A percentile compares a stretch with the other conserved stretches of the same genome.
phyloP scores from a whole-genome alignment of 441 rosid species.

The Breynia disticha region DNA sequence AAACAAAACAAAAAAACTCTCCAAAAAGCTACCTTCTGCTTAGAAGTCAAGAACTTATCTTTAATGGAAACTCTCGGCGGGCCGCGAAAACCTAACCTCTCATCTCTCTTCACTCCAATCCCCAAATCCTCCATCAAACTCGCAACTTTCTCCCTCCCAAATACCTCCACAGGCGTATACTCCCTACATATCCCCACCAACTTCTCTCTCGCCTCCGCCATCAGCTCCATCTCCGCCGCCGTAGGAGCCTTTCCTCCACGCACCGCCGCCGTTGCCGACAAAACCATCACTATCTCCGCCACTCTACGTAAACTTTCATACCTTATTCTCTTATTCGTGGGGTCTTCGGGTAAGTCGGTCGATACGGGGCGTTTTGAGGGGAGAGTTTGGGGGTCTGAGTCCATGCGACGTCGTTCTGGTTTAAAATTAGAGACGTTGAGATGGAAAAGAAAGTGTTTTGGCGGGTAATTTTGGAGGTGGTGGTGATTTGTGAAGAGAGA shows the following conservation, averaged over 20 bases:
- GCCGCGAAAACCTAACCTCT: constrained; percentile 48
- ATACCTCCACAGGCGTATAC: constrained; percentile 55
- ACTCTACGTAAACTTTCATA: constrained; percentile 40
- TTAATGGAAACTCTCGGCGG: constrained; percentile 49
- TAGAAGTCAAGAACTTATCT: constrained; percentile 51
- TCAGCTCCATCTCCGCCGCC: constrained; percentile 47
- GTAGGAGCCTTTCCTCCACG: constrained; percentile 65
- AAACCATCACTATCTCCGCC: constrained; percentile 79
- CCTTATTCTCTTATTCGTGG: too few relatives aligned
- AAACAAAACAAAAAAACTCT: background rate
- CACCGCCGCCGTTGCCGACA: constrained; percentile 68
- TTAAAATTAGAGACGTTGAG: too few relatives aligned
- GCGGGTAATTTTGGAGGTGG: too few relatives aligned
- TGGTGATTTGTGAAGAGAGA: too few relatives aligned
- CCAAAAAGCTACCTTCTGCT: constrained; percentile 47
- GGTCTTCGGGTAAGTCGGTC: too few relatives aligned
- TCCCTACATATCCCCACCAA: constrained; percentile 45
- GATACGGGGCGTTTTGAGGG: too few relatives aligned
- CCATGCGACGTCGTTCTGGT: too few relatives aligned
- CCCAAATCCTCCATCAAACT: constrained; percentile 76
- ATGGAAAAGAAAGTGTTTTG: too few relatives aligned
- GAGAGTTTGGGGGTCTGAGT: too few relatives aligned
- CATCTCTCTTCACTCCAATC: constrained; percentile 55
- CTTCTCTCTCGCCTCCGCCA: constrained; percentile 76
- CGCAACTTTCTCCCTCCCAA: constrained; percentile 42